Conservation (phyloP, 1,284 basidiomycete species). For the Moniliophthora roreri region DNA sequence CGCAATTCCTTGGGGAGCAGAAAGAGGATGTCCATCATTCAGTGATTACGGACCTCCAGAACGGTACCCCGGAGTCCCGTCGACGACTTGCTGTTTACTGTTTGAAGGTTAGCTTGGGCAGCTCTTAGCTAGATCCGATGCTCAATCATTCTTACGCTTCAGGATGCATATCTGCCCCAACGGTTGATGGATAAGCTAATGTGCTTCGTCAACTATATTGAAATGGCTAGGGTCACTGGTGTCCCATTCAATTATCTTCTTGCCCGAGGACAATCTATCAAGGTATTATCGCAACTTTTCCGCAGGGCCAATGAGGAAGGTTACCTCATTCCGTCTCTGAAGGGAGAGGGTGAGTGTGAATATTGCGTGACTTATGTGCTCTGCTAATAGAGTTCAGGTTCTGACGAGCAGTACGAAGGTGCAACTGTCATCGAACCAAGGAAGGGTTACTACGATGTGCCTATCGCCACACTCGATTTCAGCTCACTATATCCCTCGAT, state of each 20-base stretch:
- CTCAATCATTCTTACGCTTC: background rate
- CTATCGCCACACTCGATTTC: slow-evolving; percentile 96
- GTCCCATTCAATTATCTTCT: slow-evolving; percentile 97
- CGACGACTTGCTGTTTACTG: slow-evolving; percentile 93
- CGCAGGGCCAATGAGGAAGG: slow-evolving; percentile 86
- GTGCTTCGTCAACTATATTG: slow-evolving; percentile 96
- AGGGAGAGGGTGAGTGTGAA: slow-evolving; percentile 67
- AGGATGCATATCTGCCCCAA: slow-evolving; percentile 97
- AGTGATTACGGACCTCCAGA: slow-evolving; percentile 95
- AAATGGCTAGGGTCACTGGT: slow-evolving; percentile 95
- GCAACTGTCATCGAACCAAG: slow-evolving; percentile 96
- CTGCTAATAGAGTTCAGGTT: slow-evolving; percentile 44
- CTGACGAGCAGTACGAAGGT: slow-evolving; percentile 95
- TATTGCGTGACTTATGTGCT: background rate
- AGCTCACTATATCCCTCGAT: slow-evolving; percentile 97
- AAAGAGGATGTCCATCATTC: slow-evolving; percentile 98
- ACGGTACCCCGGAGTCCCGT: slow-evolving; percentile 89
- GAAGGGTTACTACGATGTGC: slow-evolving; percentile 91
- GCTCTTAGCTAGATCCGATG: background rate
- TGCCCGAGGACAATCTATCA: slow-evolving; percentile 92
- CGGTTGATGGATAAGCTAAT: slow-evolving; percentile 93
- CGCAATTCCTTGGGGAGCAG: slow-evolving; percentile 94
- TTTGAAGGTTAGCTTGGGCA: slow-evolving; percentile 66
- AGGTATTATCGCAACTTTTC: slow-evolving; percentile 91
- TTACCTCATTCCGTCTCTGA: slow-evolving; percentile 83